Evolutionary conservation across 495 filamentous ascomycete species (phyloP), one percentile per base, ranked within the genome.

Genomic region (Penicillium antarcticum): DNA sequence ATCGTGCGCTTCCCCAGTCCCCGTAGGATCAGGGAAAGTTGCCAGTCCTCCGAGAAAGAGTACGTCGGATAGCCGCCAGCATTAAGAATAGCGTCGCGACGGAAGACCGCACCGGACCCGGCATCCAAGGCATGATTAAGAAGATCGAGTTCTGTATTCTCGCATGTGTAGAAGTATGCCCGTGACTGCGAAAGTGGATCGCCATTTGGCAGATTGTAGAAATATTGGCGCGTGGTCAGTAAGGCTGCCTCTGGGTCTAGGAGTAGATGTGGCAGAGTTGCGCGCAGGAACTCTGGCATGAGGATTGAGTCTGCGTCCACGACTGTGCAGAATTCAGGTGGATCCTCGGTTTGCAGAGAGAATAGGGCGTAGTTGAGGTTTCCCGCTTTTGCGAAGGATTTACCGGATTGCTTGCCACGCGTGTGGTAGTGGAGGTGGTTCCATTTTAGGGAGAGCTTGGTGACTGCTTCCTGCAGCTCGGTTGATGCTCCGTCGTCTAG

Each of bases 321-420:
- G 4, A 75, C 47, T 16, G 60, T 63, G 41, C 60, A 67, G 52
- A 66, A 74, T 18, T 68, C 62, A 31, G 79, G 74, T 39, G 75
- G 69, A 13, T 63, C 55, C 41, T 78, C 65, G 33, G 68, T 42
- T 50, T 62, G 71, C 49, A 58, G 63, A 51, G 47, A 71, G 53
- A 54, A 67, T 5, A 80, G 55, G 14, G 76, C 79, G 51, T 73
- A 73, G 41, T 80, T 81, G 19, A 84, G 60, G 45, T 83, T 84
- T 7, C 76, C 80, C 11, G 79, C 74, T 66, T 84, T 84, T 47
- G 73, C 58, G 63, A 74, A 68, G 39, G 70, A 44, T 61, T 67
- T 48, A n/a, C 65, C 70, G 1, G 70, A 65, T 16, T 70, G 62
- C 50, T 69, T 67, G 7, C 67, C 65, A 21, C 77, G 69, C 1